Evolutionary conservation across 768 basidiomycete species (phyloP), one percentile per base, ranked within the genome.

Genomic region (Boletus insuetus): DNA sequence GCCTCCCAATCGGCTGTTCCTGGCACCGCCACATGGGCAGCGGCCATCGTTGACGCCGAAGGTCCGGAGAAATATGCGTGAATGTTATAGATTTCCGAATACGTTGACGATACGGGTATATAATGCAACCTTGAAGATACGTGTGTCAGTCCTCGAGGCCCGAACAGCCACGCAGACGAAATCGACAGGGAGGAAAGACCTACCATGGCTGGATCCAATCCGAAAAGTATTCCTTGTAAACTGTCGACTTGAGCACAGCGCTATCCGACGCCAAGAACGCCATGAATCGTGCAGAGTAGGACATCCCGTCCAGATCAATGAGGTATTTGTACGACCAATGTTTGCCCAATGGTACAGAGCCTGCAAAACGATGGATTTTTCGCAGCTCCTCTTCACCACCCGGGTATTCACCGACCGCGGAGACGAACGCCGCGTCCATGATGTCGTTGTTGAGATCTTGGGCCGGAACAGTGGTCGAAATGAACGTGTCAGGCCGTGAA

Each of bases 311-410:
- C 53, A 98, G 72, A 71, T 98, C 95, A 56, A 95, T 73, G 35
- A 96, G 78, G 65, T 95, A 93, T 75, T 97, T 96, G 77, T 94
- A 92, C 55, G 85, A 77, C 95, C 95, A 98, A 64, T 94, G 88
- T 52, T 85, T 80, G 7, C 91, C 91, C 1, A 98, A 75, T 4
- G 88, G 86, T 1, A 91, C 92, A 1, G 88, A 77, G 49, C 89
- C 83, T 13, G 80, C 82, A 61, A 91, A 87, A 32, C 89, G 81
- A 67, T 91, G 85, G 32, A 80, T 75, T 55, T 75, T 70, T 58
- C 82, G 74, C 62, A 97, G 73, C 17, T 82, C 83, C 8, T 80
- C 69, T 61, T 87, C 73, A 16, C 93, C 92, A 4, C 87, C 87
- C 3, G 90, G 90, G 69, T 91, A 95, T 47, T 79, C 79, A 13